phyloP scores from a whole-genome alignment of 2,329 filamentous ascomycete genomes.

The Claviceps sp. region DNA sequence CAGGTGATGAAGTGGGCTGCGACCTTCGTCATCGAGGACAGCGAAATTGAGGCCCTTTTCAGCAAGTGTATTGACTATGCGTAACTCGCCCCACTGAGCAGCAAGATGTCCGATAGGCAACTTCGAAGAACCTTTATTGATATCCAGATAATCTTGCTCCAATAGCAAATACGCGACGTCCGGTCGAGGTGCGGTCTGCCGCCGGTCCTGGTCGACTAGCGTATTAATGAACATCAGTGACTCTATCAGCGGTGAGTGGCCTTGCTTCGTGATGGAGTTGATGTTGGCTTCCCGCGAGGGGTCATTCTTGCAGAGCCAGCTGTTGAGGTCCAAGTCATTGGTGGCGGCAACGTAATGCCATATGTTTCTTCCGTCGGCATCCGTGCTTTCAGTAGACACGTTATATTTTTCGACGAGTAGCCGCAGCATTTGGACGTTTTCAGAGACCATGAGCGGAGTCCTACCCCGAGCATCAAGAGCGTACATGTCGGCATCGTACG shows the following conservation, averaged over 20 bases:
- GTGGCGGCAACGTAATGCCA: conserved; percentile 25
- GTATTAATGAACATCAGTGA: conserved; percentile 13
- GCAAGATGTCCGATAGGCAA: conserved; percentile 3
- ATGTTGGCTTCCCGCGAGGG: conserved; percentile 16
- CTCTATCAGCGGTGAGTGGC: conserved; percentile 19
- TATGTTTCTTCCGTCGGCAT: conserved; percentile 20
- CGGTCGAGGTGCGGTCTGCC: background rate
- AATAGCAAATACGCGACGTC: conserved; percentile 10
- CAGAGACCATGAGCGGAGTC: conserved; percentile 23
- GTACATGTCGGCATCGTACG: conserved; percentile 15
- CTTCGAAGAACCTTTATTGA: conserved; percentile 6
- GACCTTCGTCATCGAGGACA: conserved; percentile 6
- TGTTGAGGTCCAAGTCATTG: conserved; percentile 16
- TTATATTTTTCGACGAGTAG: conserved; percentile 15
- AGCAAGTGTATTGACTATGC: conserved; percentile 12
- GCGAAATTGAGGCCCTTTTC: conserved; percentile 9
- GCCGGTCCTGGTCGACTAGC: background rate
- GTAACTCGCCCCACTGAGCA: conserved; percentile 15
- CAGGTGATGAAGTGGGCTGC: conserved; percentile 13
- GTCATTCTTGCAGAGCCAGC: conserved; percentile 19
- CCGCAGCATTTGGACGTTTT: conserved; percentile 13
- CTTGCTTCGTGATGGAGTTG: conserved; percentile 7
- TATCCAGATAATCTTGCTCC: conserved; percentile 4
- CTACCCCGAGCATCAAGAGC: conserved; percentile 15
- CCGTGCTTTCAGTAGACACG: conserved; percentile 16